Evolutionary conservation across 805 yeast species (phyloP).

Genomic region (Debaryomyces hansenii): DNA sequence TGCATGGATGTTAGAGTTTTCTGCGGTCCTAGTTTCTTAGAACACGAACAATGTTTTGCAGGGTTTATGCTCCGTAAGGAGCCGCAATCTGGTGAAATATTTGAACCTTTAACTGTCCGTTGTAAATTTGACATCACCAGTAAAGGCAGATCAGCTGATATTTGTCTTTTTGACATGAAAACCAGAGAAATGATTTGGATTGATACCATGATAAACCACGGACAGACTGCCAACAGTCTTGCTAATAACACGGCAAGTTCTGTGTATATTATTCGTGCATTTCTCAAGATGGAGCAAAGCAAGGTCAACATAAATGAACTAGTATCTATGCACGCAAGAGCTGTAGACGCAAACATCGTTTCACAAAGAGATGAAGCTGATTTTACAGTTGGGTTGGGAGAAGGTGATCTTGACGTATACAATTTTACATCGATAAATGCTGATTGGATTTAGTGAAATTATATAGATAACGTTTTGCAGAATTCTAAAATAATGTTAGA

Average conservation of each 20-base stretch:
- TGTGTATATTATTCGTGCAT: neutral
- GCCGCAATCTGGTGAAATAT: conserved; percentile 4
- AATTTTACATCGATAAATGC: conserved; percentile 11
- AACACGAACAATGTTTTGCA: conserved; percentile 8
- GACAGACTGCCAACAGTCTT: neutral
- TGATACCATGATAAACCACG: conserved; percentile 1
- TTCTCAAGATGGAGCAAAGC: conserved; percentile 1
- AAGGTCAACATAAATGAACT: conserved; percentile 8
- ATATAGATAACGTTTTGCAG: too few relatives aligned
- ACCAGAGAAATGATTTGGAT: conserved; percentile 5
- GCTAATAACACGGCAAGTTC: neutral
- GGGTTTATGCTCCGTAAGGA: conserved; percentile 9
- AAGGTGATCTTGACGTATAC: conserved; percentile 9
- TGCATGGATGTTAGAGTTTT: conserved; percentile 6
- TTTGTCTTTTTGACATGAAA: conserved; percentile 8
- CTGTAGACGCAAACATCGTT: conserved; percentile 3
- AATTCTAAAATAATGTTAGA: too few relatives aligned
- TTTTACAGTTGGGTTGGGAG: conserved; percentile 9
- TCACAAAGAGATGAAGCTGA: conserved; percentile 5
- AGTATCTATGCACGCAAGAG: conserved; percentile 3
- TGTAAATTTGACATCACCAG: conserved; percentile 6
- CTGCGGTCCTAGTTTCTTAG: conserved; percentile 3
- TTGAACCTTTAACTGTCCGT: conserved; percentile 9
- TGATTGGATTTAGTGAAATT: conserved; percentile 4
- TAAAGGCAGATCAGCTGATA: neutral